Conservation (phyloP, 129 eudicot genomes). For the Dittrichia graveolens region DNA sequence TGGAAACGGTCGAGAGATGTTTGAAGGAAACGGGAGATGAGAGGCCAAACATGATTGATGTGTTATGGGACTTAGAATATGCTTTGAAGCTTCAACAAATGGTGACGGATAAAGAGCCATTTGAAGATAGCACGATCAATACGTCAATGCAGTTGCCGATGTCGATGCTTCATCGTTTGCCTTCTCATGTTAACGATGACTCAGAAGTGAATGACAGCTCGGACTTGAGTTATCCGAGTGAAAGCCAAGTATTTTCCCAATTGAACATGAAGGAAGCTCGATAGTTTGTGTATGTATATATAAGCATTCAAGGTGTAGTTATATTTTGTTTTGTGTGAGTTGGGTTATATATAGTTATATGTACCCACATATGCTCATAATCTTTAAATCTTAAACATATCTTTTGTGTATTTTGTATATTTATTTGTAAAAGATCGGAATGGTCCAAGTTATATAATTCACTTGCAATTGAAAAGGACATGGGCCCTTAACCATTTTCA, state of each 20-base stretch:
- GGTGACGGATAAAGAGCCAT: constrained; percentile 24
- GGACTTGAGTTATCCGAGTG: constrained; percentile 29
- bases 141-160: constrained; percentile 39
- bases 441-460: no score
- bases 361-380: no score
- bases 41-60: constrained; percentile 67
- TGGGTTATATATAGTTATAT: no score
- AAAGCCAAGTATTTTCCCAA: constrained; percentile 56
- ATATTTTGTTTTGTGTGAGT: neutral
- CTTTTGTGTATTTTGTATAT: no score
- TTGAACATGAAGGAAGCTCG: constrained; percentile 52
- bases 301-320: neutral
- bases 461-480: no score
- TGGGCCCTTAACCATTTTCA: no score
- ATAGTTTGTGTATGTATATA: constrained; percentile 20
- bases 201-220: constrained; percentile 20
- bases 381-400: no score
- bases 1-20: constrained; percentile 57
- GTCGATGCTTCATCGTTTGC: constrained; percentile 37
- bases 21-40: constrained; percentile 51
- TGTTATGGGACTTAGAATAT: constrained; percentile 62
- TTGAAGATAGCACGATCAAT: constrained; percentile 50
- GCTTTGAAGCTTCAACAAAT: constrained; percentile 54
- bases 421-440: no score
- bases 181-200: constrained; percentile 41